phyloP scores from a whole-genome alignment of 1,284 basidiomycete species.

The Pisolithus thermaeus region DNA sequence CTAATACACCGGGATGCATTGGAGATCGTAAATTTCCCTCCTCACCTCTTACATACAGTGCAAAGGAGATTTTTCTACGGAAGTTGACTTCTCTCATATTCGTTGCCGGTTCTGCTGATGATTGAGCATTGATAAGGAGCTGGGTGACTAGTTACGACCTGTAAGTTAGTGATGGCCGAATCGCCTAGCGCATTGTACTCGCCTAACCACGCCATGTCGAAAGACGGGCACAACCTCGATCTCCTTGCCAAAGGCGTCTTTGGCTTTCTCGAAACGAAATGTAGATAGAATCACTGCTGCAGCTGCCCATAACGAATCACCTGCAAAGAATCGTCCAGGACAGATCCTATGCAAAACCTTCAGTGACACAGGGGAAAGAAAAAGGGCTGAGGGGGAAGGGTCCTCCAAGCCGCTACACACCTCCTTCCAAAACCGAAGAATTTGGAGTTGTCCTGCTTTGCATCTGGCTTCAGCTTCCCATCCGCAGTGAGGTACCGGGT shows the following conservation, averaged over 20 bases:
- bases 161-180: neutral
- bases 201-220: constrained; percentile 12
- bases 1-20: no score
- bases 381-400: no score
- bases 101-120: neutral
- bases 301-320: constrained; percentile 18
- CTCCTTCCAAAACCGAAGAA: constrained; percentile 41
- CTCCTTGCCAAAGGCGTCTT: constrained; percentile 13
- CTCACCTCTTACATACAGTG: no score
- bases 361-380: neutral
- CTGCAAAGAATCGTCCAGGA: constrained; percentile 23
- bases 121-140: neutral
- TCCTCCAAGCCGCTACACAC: neutral
- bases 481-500: constrained; percentile 30
- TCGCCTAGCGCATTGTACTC: neutral
- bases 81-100: no score
- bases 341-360: constrained; percentile 11
- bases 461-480: constrained; percentile 27
- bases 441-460: constrained; percentile 16
- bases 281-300: constrained; percentile 17
- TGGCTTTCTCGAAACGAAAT: constrained; percentile 17
- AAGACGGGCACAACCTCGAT: constrained; percentile 15
- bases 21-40: no score
- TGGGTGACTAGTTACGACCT: neutral
- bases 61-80: no score